Conservation (phyloP, 441 rosid species). For the Macaranga tanarius region DNA sequence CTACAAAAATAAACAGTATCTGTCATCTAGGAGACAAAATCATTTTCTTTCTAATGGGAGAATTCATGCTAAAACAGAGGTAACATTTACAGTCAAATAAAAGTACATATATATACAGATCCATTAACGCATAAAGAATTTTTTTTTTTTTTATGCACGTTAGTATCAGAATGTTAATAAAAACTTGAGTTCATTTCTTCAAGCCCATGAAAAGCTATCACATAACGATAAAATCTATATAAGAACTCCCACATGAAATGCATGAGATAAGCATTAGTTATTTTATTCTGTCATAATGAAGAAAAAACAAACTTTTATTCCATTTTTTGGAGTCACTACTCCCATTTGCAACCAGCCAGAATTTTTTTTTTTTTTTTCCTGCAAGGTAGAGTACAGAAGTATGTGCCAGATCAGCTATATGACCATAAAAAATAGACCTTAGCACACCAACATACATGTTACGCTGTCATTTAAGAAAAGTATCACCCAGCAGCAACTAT, state of each 20-base stretch:
- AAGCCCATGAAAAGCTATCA: not conserved
- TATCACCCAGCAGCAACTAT: no score
- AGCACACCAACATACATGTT: not conserved
- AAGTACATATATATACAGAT: not conserved
- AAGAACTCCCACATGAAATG: not conserved
- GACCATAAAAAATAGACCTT: not conserved
- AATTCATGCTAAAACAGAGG: conserved; percentile 16
- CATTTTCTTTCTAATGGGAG: not conserved
- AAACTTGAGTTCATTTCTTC: not conserved
- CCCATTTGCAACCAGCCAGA: not conserved
- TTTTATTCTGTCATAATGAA: conserved; percentile 2
- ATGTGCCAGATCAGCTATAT: not conserved
- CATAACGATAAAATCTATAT: not conserved
- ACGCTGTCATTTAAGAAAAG: not conserved
- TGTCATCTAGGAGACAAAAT: not conserved
- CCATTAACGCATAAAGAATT: no score
- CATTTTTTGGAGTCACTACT: not conserved
- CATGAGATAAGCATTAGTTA: not conserved
- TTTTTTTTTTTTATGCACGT: not conserved
- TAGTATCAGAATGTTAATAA: no score
- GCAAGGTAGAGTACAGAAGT: not conserved
- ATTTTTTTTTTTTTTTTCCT: not conserved
- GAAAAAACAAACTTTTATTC: not conserved
- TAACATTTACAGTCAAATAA: not conserved
- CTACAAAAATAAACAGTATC: not conserved